phyloP scores from a whole-genome alignment of 1,284 basidiomycete genomes.

The Fistulinella staudtii region DNA sequence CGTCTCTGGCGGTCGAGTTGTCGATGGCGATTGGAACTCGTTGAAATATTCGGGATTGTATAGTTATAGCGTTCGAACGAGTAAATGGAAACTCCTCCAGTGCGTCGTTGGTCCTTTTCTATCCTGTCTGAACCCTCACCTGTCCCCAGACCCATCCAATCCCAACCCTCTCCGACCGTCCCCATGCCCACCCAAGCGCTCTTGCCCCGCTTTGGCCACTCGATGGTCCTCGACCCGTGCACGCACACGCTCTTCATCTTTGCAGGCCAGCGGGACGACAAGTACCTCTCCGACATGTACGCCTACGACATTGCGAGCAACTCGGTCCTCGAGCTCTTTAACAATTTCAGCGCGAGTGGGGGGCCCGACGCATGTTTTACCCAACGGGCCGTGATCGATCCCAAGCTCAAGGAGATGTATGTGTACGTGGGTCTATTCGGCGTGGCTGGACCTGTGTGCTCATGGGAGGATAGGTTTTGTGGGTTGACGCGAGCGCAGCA shows the following conservation, averaged over 20 bases:
- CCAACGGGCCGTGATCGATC: slow-evolving; percentile 66
- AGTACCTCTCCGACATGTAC: slow-evolving; percentile 70
- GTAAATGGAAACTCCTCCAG: slow-evolving; percentile 65
- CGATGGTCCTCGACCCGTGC: slow-evolving; percentile 67
- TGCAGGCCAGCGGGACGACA: slow-evolving; percentile 63
- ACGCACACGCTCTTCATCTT: slow-evolving; percentile 62
- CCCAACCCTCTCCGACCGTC: slow-evolving; percentile 14
- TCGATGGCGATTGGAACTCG: slow-evolving; percentile 56
- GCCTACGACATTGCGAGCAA: slow-evolving; percentile 59
- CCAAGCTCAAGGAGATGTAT: slow-evolving; percentile 61
- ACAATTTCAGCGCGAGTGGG: slow-evolving; percentile 52
- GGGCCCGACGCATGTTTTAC: slow-evolving; percentile 69
- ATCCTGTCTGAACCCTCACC: too few relatives aligned
- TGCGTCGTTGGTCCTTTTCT: too few relatives aligned
- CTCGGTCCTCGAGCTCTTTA: slow-evolving; percentile 56
- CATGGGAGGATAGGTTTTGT: slow-evolving; percentile 45
- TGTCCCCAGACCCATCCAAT: slow-evolving; percentile 34
- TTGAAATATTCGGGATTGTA: slow-evolving; percentile 67
- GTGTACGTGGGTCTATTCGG: slow-evolving; percentile 44
- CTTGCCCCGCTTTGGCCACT: slow-evolving; percentile 66
- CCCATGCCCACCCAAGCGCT: slow-evolving; percentile 35
- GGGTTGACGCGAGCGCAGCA: slow-evolving; percentile 49
- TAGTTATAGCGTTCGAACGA: slow-evolving; percentile 58
- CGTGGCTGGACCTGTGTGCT: neutral
- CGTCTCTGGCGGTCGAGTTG: slow-evolving; percentile 73